Conservation (phyloP, 2,329 filamentous ascomycete genomes). For the Pseudohalonectria lignicola region DNA sequence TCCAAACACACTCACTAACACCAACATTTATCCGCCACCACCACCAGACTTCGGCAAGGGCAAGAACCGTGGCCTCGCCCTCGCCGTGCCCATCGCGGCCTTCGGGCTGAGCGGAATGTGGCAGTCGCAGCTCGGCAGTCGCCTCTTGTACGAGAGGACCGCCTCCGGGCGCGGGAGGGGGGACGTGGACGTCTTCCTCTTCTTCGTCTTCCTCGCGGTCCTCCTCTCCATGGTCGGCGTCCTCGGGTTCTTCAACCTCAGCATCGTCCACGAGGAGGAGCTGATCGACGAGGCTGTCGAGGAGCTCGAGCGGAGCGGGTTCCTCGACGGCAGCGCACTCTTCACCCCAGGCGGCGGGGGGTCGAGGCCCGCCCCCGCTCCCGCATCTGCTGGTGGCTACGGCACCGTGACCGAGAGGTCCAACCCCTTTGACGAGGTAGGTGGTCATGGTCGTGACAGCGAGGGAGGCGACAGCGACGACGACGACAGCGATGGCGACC, state of each 20-base stretch:
- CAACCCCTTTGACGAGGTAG: constrained; percentile 16
- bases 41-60: constrained; percentile 68
- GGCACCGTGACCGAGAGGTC: constrained; percentile 39
- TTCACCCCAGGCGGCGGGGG: constrained; percentile 42
- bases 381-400: constrained; percentile 50
- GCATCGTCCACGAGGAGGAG: constrained; percentile 73
- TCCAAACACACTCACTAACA: background rate
- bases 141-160: constrained; percentile 59
- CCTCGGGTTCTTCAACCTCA: constrained; percentile 62
- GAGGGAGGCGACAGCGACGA: constrained; percentile 3
- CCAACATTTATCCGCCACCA: background rate
- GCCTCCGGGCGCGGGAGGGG: constrained; percentile 48
- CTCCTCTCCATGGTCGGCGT: constrained; percentile 62
- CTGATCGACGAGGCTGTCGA: constrained; percentile 86
- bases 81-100: constrained; percentile 82
- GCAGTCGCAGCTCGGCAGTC: constrained; percentile 79
- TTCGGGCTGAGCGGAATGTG: constrained; percentile 95
- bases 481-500: constrained; percentile 4
- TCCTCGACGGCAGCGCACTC: constrained; percentile 65
- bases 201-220: constrained; percentile 75
- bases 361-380: no score
- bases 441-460: background rate
- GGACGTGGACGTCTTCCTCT: constrained; percentile 66
- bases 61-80: constrained; percentile 75
- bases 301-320: constrained; percentile 78